Evolutionary conservation across 345 rosid species (phyloP), one percentile per base, ranked within the genome.

Genomic region (Garcia nutans): DNA sequence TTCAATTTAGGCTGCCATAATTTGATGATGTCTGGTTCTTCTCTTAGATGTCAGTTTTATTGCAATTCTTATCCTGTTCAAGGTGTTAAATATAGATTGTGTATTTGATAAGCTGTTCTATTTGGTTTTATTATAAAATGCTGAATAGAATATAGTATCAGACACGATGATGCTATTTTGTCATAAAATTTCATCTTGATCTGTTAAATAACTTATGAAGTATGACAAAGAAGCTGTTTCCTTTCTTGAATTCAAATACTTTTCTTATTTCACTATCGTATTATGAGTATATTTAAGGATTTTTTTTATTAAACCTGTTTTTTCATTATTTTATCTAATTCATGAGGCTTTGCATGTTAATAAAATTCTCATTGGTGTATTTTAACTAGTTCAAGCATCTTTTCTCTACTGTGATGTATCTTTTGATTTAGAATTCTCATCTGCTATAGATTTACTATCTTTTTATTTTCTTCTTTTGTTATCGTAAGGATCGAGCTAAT

Each of bases 401-500:
- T 70, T 50, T 33, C n/a, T 23, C 45, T 59, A 23, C 15, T 19
- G 19, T 57, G 20, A 8, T 12, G 9, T 8, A 16, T 7, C 45
- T 74, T 20, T 72, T 44, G 49, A 44, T 72, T 41, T 56, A 55
- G 71, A 62, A 16, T 61, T 16, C 64, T 57, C 23, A 19, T 63
- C 22, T 55, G n/a, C 20, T 50, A 19, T 2, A 8, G 26, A 57
- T 66, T 44, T 52, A 42, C 61, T 33, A 31, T 20, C 1, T 42
- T 13, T 13, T 72, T 72, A 8, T 62, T 58, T 6, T 42, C 24
- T 10, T 55, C 4, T 11, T 47, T 42, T 59, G 3, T 55, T 8
- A 5, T n/a, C 67, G 0, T 16, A 59, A 86, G 85, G 89, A 86
- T 81, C 84, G 87, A 55, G 93, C 93, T 19, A 81, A 82, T 76